These are phyloP conservation scores for Daucus carota DNA, from an alignment of 129 eudicot genomes.

Conservation along the genomic window DH1_v3.0 NC_030381.2:21904501-21905000, in stretches of 20 bases:
- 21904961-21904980: background rate
- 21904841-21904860: background rate
- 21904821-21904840: background rate
- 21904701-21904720: conserved; percentile 39
- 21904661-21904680: conserved; percentile 44
- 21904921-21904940: background rate
- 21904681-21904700: conserved; percentile 45
- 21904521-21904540: background rate
- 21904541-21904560: background rate
- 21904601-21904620: conserved; percentile 13
- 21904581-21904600: background rate
- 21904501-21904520: background rate
- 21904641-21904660: conserved; percentile 45
- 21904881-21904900: background rate
- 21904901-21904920: background rate
- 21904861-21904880: background rate
- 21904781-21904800: background rate
- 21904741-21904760: conserved; percentile 39
- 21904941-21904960: background rate
- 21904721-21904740: conserved; percentile 37
- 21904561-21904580: background rate
- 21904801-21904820: background rate
- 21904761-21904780: background rate
- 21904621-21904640: conserved; percentile 57
- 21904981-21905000: background rate